Conservation (phyloP, 805 yeast genomes). For the Teunomyces aglyptinius region DNA sequence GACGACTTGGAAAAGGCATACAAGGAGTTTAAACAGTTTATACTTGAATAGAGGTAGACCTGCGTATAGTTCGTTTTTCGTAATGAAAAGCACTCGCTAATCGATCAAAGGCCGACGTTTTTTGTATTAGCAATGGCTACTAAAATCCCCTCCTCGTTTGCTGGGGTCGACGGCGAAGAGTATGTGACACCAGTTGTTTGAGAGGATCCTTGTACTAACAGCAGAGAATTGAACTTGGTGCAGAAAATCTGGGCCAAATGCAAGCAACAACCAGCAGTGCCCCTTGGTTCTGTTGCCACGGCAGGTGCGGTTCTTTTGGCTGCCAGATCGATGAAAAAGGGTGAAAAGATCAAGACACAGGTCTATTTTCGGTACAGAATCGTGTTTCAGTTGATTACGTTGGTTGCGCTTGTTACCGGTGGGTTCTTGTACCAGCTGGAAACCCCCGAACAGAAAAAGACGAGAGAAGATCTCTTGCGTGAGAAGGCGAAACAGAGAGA, state of each 20-base stretch:
- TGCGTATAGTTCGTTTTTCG: constrained; percentile 5
- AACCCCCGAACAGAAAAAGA: constrained; percentile 40
- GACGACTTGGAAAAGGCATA: constrained; percentile 92
- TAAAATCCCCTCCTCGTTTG: constrained; percentile 50
- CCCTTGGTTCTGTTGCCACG: constrained; percentile 76
- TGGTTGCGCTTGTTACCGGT: constrained; percentile 80
- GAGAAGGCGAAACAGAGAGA: constrained; percentile 87
- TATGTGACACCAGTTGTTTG: constrained; percentile 27
- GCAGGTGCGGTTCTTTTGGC: constrained; percentile 79
- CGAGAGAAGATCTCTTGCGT: constrained; percentile 62
- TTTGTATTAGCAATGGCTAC: background rate
- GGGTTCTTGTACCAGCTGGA: constrained; percentile 64
- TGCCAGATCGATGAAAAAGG: constrained; percentile 68
- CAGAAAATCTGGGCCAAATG: constrained; percentile 61
- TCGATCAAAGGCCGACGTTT: too few species aligned
- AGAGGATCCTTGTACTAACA: background rate
- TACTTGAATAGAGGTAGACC: constrained; percentile 38
- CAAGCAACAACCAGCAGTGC: constrained; percentile 87
- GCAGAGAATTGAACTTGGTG: constrained; percentile 41
- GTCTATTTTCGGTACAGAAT: constrained; percentile 89
- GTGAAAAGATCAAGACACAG: constrained; percentile 75
- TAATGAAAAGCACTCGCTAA: too few species aligned
- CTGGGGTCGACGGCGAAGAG: constrained; percentile 38
- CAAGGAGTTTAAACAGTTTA: constrained; percentile 71
- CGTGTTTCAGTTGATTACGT: constrained; percentile 78